Conservation (phyloP, 1,284 basidiomycete species). For the Pterulicium gracile region DNA sequence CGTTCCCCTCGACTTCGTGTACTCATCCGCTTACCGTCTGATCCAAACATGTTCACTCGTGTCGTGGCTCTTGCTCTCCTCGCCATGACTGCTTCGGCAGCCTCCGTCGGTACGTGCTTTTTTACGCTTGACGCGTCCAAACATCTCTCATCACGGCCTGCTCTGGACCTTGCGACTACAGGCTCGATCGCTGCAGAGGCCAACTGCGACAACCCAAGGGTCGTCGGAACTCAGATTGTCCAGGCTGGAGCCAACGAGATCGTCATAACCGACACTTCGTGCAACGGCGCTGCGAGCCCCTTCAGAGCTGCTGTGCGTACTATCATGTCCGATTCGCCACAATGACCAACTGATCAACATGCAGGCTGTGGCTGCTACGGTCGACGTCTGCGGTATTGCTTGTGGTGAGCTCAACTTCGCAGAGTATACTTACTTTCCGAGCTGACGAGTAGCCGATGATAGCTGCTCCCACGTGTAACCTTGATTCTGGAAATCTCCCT, state of each 20-base stretch:
- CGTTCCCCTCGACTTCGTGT: no score
- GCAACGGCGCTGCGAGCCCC: not conserved
- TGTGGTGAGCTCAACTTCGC: not conserved
- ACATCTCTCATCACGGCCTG: no score
- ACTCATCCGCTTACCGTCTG: not conserved
- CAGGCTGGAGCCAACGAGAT: not conserved
- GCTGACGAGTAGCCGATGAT: not conserved
- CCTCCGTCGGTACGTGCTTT: not conserved
- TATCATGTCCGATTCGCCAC: not conserved
- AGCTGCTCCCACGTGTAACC: not conserved
- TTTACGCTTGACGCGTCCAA: no score
- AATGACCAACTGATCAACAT: not conserved
- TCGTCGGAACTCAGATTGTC: slow-evolving; percentile 1
- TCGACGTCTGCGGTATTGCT: not conserved
- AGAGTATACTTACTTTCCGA: not conserved
- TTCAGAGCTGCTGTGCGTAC: not conserved
- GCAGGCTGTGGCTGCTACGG: not conserved
- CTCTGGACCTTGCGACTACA: not conserved
- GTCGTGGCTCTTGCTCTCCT: not conserved
- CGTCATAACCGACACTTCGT: not conserved
- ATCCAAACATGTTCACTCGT: not conserved
- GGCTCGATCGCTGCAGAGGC: not conserved
- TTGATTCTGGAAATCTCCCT: not conserved
- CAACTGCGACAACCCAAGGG: not conserved
- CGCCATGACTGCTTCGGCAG: not conserved